These are phyloP conservation scores for Alopecurus myosuroides DNA, from an alignment of 176 grass and related monocot species.

Conservation along the genomic window DNA sequence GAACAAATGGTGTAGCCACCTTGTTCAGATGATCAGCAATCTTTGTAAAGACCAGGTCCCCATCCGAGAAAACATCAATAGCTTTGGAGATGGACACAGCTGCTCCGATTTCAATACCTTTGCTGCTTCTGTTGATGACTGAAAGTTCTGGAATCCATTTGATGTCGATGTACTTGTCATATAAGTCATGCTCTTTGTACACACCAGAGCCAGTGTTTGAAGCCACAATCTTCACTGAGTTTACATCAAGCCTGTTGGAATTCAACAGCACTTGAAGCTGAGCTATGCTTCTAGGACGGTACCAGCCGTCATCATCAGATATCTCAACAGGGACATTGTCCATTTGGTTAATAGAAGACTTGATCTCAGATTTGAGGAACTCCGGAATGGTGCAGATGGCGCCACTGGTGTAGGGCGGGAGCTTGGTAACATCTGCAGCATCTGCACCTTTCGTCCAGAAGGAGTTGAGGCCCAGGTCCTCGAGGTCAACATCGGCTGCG, in stretches of 20 bases:
- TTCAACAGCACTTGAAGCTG: conserved; percentile 42
- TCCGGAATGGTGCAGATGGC: conserved; percentile 52
- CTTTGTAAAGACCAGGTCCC: conserved; percentile 46
- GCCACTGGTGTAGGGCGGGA: conserved; percentile 40
- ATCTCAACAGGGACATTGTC: neutral
- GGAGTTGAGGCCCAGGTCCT: conserved; percentile 74
- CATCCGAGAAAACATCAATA: conserved; percentile 53
- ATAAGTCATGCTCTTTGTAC: conserved; percentile 63
- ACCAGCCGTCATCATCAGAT: conserved; percentile 31
- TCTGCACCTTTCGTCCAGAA: conserved; percentile 66
- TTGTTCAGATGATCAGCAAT: conserved; percentile 81
- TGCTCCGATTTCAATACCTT: conserved; percentile 54
- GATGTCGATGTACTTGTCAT: conserved; percentile 71
- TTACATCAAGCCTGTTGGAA: conserved; percentile 18
- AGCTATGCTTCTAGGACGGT: conserved; percentile 42
- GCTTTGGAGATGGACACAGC: conserved; percentile 53
- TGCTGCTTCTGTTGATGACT: conserved; percentile 32
- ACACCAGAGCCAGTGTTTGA: conserved; percentile 78
- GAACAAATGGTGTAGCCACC: conserved; percentile 78
- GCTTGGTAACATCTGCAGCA: conserved; percentile 20
- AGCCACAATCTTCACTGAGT: conserved; percentile 53
- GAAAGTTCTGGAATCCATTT: conserved; percentile 62
- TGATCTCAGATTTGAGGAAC: conserved; percentile 75
- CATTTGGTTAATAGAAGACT: neutral
- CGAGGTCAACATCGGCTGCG: conserved; percentile 78